These are phyloP conservation scores for Zychaea mexicana DNA, from an alignment of 371 early-diverging fungal genomes.

Conservation along the genomic window DNA sequence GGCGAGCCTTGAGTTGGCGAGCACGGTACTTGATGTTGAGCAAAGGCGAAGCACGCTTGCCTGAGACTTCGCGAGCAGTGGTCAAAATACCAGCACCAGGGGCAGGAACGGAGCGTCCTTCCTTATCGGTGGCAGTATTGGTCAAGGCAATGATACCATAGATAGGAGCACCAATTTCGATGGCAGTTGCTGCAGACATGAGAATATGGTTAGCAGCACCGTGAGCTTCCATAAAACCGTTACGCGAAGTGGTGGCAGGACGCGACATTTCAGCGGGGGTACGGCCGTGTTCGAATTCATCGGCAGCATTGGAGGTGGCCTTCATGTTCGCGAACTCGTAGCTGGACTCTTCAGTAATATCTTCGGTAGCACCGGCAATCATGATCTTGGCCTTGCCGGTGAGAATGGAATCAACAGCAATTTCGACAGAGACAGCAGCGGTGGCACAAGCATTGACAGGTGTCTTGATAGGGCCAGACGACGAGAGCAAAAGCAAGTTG, in stretches of 20 bases:
- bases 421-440: constrained; percentile 89
- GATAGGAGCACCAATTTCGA: constrained; percentile 95
- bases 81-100: constrained; percentile 96
- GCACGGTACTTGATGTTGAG: constrained; percentile 91
- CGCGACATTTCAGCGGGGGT: constrained; percentile 92
- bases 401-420: constrained; percentile 90
- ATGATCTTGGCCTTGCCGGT: constrained; percentile 94
- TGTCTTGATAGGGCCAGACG: constrained; percentile 96
- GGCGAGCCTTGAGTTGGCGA: constrained; percentile 80
- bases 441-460: constrained; percentile 96
- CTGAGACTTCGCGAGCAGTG: constrained; percentile 81
- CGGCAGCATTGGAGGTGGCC: constrained; percentile 87
- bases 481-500: constrained; percentile 93
- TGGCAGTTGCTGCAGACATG: constrained; percentile 89
- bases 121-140: constrained; percentile 96
- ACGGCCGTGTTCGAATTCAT: constrained; percentile 88
- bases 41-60: constrained; percentile 74
- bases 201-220: constrained; percentile 92
- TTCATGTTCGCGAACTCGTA: constrained; percentile 98
- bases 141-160: constrained; percentile 92
- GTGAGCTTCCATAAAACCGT: constrained; percentile 96
- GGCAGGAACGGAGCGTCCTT: constrained; percentile 94
- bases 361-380: constrained; percentile 94
- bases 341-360: constrained; percentile 91
- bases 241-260: constrained; percentile 89